These are phyloP conservation scores for Mrakia hoshinonis DNA, from an alignment of 768 basidiomycete species.

Conservation along the genomic window DNA sequence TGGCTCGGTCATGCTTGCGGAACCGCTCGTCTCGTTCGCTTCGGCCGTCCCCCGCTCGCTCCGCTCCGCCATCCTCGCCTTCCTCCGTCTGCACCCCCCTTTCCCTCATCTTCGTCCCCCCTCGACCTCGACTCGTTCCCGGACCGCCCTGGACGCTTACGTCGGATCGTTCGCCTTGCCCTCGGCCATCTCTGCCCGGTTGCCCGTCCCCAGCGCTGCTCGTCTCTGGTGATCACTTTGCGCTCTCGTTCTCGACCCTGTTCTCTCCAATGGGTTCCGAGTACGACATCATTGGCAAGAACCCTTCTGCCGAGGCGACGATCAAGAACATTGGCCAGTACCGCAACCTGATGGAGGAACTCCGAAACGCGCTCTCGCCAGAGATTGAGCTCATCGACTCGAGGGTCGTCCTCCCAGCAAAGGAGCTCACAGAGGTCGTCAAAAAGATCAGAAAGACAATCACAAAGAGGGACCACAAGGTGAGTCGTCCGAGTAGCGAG, in stretches of 20 bases:
- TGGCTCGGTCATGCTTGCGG: background rate
- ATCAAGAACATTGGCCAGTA: conserved; percentile 68
- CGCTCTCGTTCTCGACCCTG: conserved; percentile 39
- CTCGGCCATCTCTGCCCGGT: background rate
- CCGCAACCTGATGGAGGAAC: conserved; percentile 59
- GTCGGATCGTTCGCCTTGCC: no score
- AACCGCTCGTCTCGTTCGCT: conserved; percentile 48
- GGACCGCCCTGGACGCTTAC: no score
- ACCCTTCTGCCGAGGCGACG: conserved; percentile 69
- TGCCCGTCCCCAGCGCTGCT: conserved; percentile 37
- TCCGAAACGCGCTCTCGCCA: conserved; percentile 53
- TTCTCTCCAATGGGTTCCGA: conserved; percentile 46
- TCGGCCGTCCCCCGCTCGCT: no score
- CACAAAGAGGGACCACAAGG: conserved; percentile 95
- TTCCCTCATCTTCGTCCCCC: conserved; percentile 44
- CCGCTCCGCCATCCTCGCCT: conserved; percentile 35
- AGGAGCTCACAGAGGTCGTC: conserved; percentile 76
- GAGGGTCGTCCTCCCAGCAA: conserved; percentile 72
- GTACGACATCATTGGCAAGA: conserved; percentile 65
- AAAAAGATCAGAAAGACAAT: conserved; percentile 89
- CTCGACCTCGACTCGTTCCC: background rate
- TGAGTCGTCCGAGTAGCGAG: conserved; percentile 41
- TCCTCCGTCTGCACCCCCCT: conserved; percentile 59
- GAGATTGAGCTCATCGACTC: conserved; percentile 91
- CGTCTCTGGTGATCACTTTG: conserved; percentile 41